These are phyloP conservation scores for Penicillium tannophilum DNA, from an alignment of 495 filamentous ascomycete genomes.

Conservation along the genomic window DNA sequence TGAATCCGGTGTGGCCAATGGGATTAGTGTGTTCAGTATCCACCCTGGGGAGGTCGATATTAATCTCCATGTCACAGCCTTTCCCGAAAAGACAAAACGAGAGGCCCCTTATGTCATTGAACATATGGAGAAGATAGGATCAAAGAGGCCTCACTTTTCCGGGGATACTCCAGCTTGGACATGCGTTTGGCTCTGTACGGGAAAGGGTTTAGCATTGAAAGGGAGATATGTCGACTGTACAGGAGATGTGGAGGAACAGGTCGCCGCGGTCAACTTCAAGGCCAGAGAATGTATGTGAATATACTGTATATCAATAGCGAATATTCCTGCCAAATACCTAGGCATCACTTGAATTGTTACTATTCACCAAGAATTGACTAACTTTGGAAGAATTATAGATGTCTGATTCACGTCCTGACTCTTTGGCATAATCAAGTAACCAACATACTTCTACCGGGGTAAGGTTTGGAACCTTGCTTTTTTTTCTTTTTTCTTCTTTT, in stretches of 20 bases:
- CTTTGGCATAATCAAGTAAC: too few relatives aligned
- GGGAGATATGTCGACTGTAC: background rate
- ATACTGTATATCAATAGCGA: too few relatives aligned
- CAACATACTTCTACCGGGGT: too few relatives aligned
- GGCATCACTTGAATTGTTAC: too few relatives aligned
- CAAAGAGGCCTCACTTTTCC: background rate
- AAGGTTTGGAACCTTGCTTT: too few relatives aligned
- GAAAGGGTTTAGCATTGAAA: background rate
- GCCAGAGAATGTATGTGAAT: too few relatives aligned
- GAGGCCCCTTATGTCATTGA: background rate
- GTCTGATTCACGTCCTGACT: too few relatives aligned
- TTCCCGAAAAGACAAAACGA: background rate
- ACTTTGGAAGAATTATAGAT: too few relatives aligned
- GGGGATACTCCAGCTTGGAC: background rate
- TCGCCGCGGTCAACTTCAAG: too few relatives aligned
- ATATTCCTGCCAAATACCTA: too few relatives aligned
- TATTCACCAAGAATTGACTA: too few relatives aligned
- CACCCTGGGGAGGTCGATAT: background rate
- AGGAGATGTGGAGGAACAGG: background rate
- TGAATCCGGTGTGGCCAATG: background rate
- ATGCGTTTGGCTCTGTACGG: background rate
- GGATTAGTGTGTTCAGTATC: background rate
- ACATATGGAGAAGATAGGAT: background rate
- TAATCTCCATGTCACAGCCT: background rate
- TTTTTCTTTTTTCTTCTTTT: too few relatives aligned